Evolutionary conservation across 768 basidiomycete species (phyloP), one percentile per base, ranked within the genome.

Genomic region (Fistulinella prunicolor): DNA sequence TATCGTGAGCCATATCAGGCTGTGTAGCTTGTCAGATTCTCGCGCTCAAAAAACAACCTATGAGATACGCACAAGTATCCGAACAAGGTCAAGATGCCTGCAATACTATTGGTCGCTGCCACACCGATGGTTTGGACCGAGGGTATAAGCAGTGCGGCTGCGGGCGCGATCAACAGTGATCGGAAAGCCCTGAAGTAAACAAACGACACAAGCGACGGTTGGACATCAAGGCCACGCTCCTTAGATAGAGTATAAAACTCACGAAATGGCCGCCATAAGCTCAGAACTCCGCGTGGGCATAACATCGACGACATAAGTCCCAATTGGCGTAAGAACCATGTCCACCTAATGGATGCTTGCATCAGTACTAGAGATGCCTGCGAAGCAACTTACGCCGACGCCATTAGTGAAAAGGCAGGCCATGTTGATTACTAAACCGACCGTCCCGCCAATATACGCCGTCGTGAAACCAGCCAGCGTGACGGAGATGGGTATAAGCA

Each of bases 241-340:
- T 39, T 0, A n/a, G 16, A 26, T 6, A n/a, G n/a, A 7, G 26
- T 7, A 28, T 13, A 5, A 6, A 38, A 71, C 78, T 24, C 44
- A 85, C 85, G 65, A 67, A 44, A 68, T 70, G 0, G 78, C 82
- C 3, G 82, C 84, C 63, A 76, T 72, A n/a, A 73, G 71, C 57
- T 87, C 84, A 3, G 85, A 82, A 52, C 85, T 85, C 19, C 74
- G 72, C 22, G 70, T 59, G 29, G 80, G 83, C 64, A 86, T 53
- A 12, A 85, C 63, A 51, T 87, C 86, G 5, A 86, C 75, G 23
- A 67, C 64, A 52, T 85, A 86, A 5, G 84, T 72, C 9, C 77
- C 71, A 16, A 70, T 69, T 0, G 84, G 83, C 8, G 75, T 73
- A 32, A 85, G 66, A 10, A 78, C 75, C 38, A 80, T 57, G 54